Evolutionary conservation across 768 basidiomycete genomes (phyloP).

Genomic region (Agaricus sinodeliciosus): DNA sequence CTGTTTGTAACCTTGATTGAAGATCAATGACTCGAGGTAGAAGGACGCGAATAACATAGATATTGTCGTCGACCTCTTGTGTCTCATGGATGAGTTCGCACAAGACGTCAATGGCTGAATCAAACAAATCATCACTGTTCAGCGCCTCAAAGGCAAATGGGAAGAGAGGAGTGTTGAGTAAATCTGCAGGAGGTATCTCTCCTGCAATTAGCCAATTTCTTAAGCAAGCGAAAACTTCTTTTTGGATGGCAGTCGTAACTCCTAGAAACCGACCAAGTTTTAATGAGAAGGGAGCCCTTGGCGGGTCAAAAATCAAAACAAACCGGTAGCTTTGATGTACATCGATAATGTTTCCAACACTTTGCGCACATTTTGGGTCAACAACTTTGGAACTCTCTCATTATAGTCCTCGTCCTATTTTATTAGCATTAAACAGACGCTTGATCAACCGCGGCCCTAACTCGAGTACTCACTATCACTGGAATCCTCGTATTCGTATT

Average conservation of each 20-base stretch:
- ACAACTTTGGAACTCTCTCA: constrained; percentile 50
- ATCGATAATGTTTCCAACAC: constrained; percentile 76
- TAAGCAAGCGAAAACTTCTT: constrained; percentile 77
- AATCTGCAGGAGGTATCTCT: constrained; percentile 57
- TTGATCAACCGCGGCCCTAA: constrained; percentile 1
- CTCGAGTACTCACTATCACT: constrained; percentile 58
- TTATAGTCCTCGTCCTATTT: constrained; percentile 69
- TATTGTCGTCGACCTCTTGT: constrained; percentile 93
- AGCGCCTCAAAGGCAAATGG: constrained; percentile 80
- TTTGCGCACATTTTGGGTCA: constrained; percentile 62
- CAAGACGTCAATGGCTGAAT: constrained; percentile 84
- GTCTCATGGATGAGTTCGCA: constrained; percentile 98
- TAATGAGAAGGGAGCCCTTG: neutral
- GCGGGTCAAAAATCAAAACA: constrained; percentile 18
- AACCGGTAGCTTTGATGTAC: constrained; percentile 87
- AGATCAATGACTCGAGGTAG: constrained; percentile 82
- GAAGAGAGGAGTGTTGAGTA: constrained; percentile 78
- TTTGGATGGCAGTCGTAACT: constrained; percentile 71
- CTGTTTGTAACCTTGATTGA: constrained; percentile 49
- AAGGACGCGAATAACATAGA: constrained; percentile 80
- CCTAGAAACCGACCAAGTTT: constrained; percentile 42
- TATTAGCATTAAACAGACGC: neutral
- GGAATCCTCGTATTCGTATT: constrained; percentile 81
- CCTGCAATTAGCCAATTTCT: constrained; percentile 86
- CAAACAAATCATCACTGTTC: constrained; percentile 81